These are phyloP conservation scores for Colletotrichum lindemuthianum DNA, from an alignment of 2,329 filamentous ascomycete genomes.

Conservation along the genomic window DNA sequence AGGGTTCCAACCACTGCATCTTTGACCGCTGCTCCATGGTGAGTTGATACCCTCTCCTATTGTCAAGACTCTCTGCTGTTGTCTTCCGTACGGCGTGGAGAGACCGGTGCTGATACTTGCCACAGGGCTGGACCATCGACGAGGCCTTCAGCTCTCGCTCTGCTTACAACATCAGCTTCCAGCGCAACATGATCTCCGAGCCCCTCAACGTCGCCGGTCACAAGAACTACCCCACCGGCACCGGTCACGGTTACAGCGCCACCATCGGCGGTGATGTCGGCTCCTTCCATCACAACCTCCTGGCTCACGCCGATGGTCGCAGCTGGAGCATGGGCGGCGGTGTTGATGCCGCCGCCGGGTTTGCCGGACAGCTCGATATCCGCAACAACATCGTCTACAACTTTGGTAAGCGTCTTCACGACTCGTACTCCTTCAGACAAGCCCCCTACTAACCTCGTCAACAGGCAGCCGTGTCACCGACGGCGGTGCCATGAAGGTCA, in stretches of 20 bases:
- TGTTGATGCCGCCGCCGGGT: slow-evolving; percentile 41
- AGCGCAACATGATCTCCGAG: slow-evolving; percentile 48
- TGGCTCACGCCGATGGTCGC: slow-evolving; percentile 45
- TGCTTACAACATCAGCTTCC: slow-evolving; percentile 47
- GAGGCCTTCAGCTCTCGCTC: slow-evolving; percentile 47
- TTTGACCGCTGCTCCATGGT: slow-evolving; percentile 47
- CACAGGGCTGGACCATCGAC: slow-evolving; percentile 46
- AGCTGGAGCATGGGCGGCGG: slow-evolving; percentile 50
- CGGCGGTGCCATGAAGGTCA: slow-evolving; percentile 45
- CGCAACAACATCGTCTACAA: slow-evolving; percentile 50
- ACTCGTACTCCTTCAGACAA: background rate
- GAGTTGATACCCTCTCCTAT: background rate
- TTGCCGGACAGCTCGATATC: slow-evolving; percentile 46
- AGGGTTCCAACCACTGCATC: slow-evolving; percentile 46
- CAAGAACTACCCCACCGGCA: slow-evolving; percentile 48
- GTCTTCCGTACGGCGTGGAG: no score
- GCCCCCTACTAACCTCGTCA: background rate
- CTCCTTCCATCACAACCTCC: slow-evolving; percentile 48
- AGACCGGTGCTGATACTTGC: no score
- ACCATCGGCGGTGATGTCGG: slow-evolving; percentile 47
- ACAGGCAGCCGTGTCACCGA: slow-evolving; percentile 43
- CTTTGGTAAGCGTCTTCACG: slow-evolving; percentile 39
- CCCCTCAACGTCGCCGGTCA: slow-evolving; percentile 49
- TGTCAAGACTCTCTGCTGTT: no score
- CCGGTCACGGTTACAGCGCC: slow-evolving; percentile 41